Percentiles rank a stretch among this genome's conserved stretches.
Conservation (phyloP, 108 stramenopile genomes). For the Skeletonema grethae region DNA sequence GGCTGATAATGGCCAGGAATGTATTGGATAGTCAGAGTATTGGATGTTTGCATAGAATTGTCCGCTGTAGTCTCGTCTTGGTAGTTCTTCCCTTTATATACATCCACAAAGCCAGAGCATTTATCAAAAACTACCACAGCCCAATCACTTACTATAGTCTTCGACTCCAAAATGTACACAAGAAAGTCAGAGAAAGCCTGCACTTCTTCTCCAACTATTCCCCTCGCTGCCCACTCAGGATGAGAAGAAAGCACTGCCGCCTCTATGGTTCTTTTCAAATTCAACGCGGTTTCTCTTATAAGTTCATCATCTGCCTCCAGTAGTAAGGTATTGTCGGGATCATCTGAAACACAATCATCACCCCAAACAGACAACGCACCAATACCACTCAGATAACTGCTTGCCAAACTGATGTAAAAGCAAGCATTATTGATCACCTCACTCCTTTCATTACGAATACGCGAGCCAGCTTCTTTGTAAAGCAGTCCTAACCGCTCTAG, state of each 20-base stretch:
- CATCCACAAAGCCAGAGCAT: constrained; percentile 59
- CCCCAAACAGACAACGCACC: constrained; percentile 50
- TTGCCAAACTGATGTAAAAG: constrained; percentile 62
- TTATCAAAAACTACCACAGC: constrained; percentile 64
- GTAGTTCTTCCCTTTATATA: constrained; percentile 61
- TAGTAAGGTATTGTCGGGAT: constrained; percentile 21
- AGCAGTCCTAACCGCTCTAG: constrained; percentile 44
- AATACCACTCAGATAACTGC: constrained; percentile 60
- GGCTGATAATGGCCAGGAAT: constrained; percentile 66
- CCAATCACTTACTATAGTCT: constrained; percentile 61
- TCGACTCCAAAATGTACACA: constrained; percentile 60
- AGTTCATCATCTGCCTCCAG: constrained; percentile 47
- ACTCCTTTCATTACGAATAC: constrained; percentile 52
- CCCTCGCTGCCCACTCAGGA: constrained; percentile 65
- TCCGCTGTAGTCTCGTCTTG: constrained; percentile 17
- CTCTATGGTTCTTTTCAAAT: constrained; percentile 61
- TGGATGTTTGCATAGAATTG: constrained; percentile 31
- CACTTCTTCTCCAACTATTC: constrained; percentile 64
- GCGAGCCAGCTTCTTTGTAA: constrained; percentile 53
- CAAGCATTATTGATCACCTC: constrained; percentile 63
- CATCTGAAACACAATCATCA: constrained; percentile 6
- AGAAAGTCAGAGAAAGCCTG: constrained; percentile 72
- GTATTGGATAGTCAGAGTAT: constrained; percentile 60
- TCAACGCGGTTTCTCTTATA: constrained; percentile 50
- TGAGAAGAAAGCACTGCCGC: constrained; percentile 63